phyloP scores from a whole-genome alignment of 2,329 filamentous ascomycete species.

The Stagonosporopsis cucurbitacearum region DNA sequence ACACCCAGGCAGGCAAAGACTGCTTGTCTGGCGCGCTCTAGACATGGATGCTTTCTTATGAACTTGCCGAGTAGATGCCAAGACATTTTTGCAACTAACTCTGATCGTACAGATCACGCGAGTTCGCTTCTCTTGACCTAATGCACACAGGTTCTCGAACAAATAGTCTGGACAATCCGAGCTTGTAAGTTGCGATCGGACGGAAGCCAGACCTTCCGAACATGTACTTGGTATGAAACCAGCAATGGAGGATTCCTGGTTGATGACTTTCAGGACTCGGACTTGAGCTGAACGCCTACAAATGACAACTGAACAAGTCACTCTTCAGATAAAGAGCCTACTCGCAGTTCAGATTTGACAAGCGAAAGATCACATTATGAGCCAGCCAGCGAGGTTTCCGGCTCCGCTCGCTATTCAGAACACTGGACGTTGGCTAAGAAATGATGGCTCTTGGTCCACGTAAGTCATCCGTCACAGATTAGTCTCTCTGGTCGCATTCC shows the following conservation, averaged over 20 bases:
- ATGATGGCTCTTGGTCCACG: slow-evolving; percentile 1
- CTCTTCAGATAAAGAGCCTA: neutral
- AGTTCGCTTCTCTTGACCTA: neutral
- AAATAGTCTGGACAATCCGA: neutral
- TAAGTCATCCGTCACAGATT: too few relatives aligned
- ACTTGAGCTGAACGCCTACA: neutral
- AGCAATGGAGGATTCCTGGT: neutral
- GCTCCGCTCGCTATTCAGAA: neutral
- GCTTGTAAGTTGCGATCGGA: neutral
- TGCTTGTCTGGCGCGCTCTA: neutral
- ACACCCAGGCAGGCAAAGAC: too few relatives aligned
- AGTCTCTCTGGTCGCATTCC: too few relatives aligned
- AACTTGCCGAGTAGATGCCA: neutral
- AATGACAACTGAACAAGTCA: neutral
- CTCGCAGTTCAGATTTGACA: neutral
- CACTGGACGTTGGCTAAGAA: neutral
- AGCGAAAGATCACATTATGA: neutral
- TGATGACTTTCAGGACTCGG: neutral
- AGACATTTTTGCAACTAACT: neutral
- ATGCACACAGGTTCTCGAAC: neutral
- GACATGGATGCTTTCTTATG: neutral
- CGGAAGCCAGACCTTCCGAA: neutral
- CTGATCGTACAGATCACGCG: neutral
- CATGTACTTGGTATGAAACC: neutral
- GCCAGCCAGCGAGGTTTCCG: neutral